These are phyloP conservation scores for Metarhizium anisopliae DNA, from an alignment of 2,329 filamentous ascomycete species.

Conservation along the genomic window DNA sequence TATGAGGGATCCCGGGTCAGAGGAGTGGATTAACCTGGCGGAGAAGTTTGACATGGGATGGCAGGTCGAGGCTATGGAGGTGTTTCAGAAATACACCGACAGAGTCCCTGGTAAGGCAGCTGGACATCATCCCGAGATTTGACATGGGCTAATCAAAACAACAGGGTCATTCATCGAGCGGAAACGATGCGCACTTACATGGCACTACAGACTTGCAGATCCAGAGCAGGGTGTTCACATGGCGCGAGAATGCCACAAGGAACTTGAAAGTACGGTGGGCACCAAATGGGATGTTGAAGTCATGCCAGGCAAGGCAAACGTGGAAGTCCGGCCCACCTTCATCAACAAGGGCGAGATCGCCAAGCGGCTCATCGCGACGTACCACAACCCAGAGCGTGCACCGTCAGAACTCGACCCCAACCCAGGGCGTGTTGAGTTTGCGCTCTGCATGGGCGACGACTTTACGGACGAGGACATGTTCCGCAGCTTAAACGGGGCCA, in stretches of 20 bases:
- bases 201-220: conserved; percentile 92
- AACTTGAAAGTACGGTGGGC: conserved; percentile 67
- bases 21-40: conserved; percentile 81
- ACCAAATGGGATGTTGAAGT: conserved; percentile 87
- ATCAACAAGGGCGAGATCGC: conserved; percentile 98
- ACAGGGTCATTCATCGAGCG: conserved; percentile 83
- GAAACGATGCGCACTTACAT: conserved; percentile 89
- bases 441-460: conserved; percentile 88
- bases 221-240: conserved; percentile 76
- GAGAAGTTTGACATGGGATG: conserved; percentile 85
- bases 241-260: conserved; percentile 70
- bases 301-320: conserved; percentile 92
- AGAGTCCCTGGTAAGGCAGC: conserved; percentile 60
- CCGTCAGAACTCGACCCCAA: conserved; percentile 33
- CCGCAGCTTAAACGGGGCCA: conserved; percentile 60
- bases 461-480: conserved; percentile 98
- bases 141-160: background rate
- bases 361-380: conserved; percentile 69
- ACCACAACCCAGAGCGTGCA: conserved; percentile 43
- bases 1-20: conserved; percentile 68
- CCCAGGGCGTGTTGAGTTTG: conserved; percentile 62
- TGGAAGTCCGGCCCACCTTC: conserved; percentile 92
- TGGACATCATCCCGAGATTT: conserved; percentile 3
- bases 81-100: conserved; percentile 85
- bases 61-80: conserved; percentile 74